Conservation (phyloP, 164 flowering plant genomes). For the grape (Vitis vinifera) region ASM3070453v1 NC_081821.1:6785501-6786000, state of each 20-base stretch:
- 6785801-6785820: constrained; percentile 42
- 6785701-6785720: constrained; percentile 40
- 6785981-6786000: no score
- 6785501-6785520: constrained; percentile 33
- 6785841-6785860: constrained; percentile 43
- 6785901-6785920: constrained; percentile 31
- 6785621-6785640: constrained; percentile 43
- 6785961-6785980: constrained; percentile 29
- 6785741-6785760: constrained; percentile 47
- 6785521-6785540: constrained; percentile 44
- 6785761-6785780: constrained; percentile 30
- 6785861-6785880: constrained; percentile 45
- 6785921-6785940: constrained; percentile 45
- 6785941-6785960: constrained; percentile 52
- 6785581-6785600: constrained; percentile 28
- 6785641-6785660: constrained; percentile 52
- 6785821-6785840: constrained; percentile 52
- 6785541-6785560: constrained; percentile 50
- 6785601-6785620: constrained; percentile 30
- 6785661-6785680: constrained; percentile 39
- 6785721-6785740: constrained; percentile 54
- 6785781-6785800: constrained; percentile 37
- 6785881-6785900: constrained; percentile 36
- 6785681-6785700: constrained; percentile 42
- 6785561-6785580: constrained; percentile 50